Evolutionary conservation across 179 eudicot genomes (phyloP).

Genomic region (Carnegiea gigantea): DNA sequence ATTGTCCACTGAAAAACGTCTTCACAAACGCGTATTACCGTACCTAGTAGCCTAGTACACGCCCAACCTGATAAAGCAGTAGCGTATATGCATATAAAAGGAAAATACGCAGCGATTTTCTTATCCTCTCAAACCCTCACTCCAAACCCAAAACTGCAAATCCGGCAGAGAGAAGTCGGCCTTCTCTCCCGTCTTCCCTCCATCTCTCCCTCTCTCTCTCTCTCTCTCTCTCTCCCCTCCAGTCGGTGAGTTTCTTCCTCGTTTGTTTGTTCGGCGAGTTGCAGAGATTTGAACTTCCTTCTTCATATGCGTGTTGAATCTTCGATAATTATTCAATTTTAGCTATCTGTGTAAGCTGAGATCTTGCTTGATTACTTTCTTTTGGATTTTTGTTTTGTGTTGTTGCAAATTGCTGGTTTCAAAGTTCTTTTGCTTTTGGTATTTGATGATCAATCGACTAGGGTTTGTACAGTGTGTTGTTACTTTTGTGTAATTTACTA

Average conservation of each 20-base stretch:
- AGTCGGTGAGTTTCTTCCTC: background rate
- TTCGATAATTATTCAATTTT: background rate
- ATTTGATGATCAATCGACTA: background rate
- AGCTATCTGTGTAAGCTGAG: background rate
- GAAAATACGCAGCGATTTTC: background rate
- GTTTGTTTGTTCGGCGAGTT: background rate
- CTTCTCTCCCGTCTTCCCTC: background rate
- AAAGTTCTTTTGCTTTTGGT: background rate
- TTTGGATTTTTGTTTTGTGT: background rate
- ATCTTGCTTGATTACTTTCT: background rate
- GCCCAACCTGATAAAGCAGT: background rate
- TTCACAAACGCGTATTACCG: background rate
- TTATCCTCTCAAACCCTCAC: conserved; percentile 5
- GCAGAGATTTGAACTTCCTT: background rate
- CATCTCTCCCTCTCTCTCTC: background rate
- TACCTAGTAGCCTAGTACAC: background rate
- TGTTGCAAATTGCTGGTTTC: background rate
- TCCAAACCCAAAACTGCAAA: background rate
- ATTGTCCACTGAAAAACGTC: background rate
- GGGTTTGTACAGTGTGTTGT: background rate
- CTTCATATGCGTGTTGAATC: background rate
- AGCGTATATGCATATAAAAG: background rate
- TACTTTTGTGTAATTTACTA: background rate
- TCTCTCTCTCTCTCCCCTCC: too few species aligned
- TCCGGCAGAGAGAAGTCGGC: background rate